phyloP scores from a whole-genome alignment of 306 rosid species.

The Morella rubra region DNA sequence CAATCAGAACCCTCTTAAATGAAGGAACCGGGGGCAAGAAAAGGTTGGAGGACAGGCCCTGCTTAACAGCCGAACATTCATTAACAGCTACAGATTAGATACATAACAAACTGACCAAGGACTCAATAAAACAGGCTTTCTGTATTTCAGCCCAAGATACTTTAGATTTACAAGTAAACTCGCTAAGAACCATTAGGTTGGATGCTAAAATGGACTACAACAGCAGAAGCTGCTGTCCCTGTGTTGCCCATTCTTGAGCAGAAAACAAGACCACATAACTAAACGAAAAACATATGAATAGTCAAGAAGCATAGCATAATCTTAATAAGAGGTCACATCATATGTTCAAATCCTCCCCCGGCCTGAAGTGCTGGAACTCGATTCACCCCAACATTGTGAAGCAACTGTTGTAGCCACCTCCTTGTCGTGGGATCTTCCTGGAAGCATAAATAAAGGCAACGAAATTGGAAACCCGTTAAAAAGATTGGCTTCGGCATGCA shows the following conservation, averaged over 20 bases:
- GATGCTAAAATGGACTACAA: not conserved
- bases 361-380: conserved; percentile 48
- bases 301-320: conserved; percentile 8
- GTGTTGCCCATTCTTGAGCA: not conserved
- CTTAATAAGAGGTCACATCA: conserved; percentile 33
- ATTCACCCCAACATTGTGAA: conserved; percentile 52
- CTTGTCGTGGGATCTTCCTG: conserved; percentile 83
- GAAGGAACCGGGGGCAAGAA: too few relatives aligned
- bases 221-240: not conserved
- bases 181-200: too few relatives aligned
- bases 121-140: not conserved
- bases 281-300: not conserved
- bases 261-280: not conserved
- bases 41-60: too few relatives aligned
- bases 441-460: conserved; percentile 17
- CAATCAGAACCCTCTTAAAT: too few relatives aligned
- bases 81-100: too few relatives aligned
- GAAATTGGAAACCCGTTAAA: conserved; percentile 8
- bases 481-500: not conserved
- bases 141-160: not conserved
- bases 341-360: conserved; percentile 58
- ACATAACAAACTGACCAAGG: too few relatives aligned
- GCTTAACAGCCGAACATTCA: too few relatives aligned
- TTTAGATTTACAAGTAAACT: not conserved
- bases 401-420: conserved; percentile 71